Conservation (phyloP, 495 filamentous ascomycete species). For the Annulohypoxylon nitens region DNA sequence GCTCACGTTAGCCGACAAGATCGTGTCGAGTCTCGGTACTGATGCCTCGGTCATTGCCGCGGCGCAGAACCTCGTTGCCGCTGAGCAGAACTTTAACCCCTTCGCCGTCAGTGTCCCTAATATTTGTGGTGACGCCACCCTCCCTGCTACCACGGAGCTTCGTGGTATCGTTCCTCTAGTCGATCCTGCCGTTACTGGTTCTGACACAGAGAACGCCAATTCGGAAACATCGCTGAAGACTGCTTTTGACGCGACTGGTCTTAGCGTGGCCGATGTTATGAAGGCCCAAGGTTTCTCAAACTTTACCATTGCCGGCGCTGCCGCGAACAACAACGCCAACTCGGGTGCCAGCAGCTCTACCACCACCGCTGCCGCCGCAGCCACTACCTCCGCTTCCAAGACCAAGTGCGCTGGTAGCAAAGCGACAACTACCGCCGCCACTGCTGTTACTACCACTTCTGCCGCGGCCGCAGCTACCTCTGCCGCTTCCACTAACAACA, state of each 20-base stretch:
- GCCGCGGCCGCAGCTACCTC: slow-evolving; percentile 44
- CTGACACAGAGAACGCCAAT: slow-evolving; percentile 67
- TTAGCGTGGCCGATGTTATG: slow-evolving; percentile 68
- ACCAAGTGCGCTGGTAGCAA: slow-evolving; percentile 16
- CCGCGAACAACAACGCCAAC: slow-evolving; percentile 36
- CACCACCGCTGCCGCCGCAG: slow-evolving; percentile 36
- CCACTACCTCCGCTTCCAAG: slow-evolving; percentile 32
- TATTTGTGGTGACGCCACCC: slow-evolving; percentile 68
- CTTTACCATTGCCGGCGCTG: slow-evolving; percentile 62
- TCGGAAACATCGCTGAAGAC: slow-evolving; percentile 60
- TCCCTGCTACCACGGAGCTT: slow-evolving; percentile 68
- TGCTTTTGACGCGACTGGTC: slow-evolving; percentile 66
- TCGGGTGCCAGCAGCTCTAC: slow-evolving; percentile 1
- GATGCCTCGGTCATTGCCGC: slow-evolving; percentile 66
- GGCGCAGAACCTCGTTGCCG: slow-evolving; percentile 69
- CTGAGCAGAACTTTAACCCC: slow-evolving; percentile 79
- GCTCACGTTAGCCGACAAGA: slow-evolving; percentile 70
- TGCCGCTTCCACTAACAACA: slow-evolving; percentile 55
- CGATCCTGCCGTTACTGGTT: slow-evolving; percentile 67
- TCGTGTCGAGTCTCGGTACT: slow-evolving; percentile 67
- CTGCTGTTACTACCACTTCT: slow-evolving; percentile 25
- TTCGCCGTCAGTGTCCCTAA: slow-evolving; percentile 66
- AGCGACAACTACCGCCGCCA: slow-evolving; percentile 9
- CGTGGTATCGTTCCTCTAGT: slow-evolving; percentile 72
- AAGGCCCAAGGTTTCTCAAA: slow-evolving; percentile 66